Percentiles rank a stretch among this genome's conserved stretches.
Conservation (phyloP, 192 early-diverging fungal species). For the Phycomyces nitens region DNA sequence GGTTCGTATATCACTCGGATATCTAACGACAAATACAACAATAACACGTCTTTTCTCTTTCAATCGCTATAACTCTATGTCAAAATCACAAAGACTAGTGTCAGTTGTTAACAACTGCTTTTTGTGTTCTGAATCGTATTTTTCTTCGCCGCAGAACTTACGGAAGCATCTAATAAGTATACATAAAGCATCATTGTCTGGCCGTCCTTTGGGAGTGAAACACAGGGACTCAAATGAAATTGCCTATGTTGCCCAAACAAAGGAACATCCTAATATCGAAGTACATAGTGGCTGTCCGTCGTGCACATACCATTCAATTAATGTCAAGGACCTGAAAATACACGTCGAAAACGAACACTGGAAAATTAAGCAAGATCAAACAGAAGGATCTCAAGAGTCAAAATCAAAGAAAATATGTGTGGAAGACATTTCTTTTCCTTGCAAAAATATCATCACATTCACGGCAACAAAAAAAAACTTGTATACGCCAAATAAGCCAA, state of each 20-base stretch:
- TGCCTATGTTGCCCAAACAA: no score
- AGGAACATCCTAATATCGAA: no score
- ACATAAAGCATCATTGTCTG: no score
- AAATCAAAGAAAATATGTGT: not conserved
- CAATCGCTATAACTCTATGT: not conserved
- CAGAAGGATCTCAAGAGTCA: not conserved
- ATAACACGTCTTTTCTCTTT: not conserved
- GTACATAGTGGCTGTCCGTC: no score
- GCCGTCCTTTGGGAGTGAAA: no score
- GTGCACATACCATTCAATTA: no score
- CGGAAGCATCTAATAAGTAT: not conserved
- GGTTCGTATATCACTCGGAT: no score
- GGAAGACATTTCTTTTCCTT: not conserved
- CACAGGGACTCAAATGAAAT: no score
- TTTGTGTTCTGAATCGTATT: not conserved
- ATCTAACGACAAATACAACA: no score
- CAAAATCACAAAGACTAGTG: not conserved
- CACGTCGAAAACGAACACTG: not conserved
- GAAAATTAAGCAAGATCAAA: not conserved
- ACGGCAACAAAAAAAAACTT: not conserved
- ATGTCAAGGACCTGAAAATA: no score
- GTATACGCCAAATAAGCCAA: not conserved
- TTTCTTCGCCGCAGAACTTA: not conserved
- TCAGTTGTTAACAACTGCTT: not conserved
- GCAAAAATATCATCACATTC: not conserved